Evolutionary conservation across 2,329 filamentous ascomycete species (phyloP).

Genomic region (Allantophomopsis cytisporea): DNA sequence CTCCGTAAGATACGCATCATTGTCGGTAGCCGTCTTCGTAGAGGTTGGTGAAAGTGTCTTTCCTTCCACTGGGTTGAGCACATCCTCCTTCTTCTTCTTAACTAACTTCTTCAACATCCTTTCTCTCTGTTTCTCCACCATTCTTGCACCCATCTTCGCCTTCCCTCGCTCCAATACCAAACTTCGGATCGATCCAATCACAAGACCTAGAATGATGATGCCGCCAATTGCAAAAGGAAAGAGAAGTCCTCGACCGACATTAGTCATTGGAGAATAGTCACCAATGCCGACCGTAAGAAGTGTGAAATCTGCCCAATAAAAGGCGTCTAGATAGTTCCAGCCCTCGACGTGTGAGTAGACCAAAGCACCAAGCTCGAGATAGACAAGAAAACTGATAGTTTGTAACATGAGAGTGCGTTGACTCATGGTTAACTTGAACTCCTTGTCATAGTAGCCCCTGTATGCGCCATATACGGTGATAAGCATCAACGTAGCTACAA

Average conservation of each 20-base stretch:
- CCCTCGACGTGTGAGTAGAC: conserved; percentile 61
- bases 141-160: conserved; percentile 36
- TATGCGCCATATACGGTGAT: conserved; percentile 70
- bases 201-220: conserved; percentile 72
- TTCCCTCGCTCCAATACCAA: conserved; percentile 45
- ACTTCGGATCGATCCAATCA: conserved; percentile 66
- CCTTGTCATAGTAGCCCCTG: conserved; percentile 54
- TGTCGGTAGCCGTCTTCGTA: not conserved
- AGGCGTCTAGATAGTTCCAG: conserved; percentile 64
- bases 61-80: conserved; percentile 29
- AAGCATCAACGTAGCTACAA: conserved; percentile 64
- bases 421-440: conserved; percentile 65
- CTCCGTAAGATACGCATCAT: conserved; percentile 23
- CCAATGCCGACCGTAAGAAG: conserved; percentile 52
- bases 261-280: conserved; percentile 32
- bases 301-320: conserved; percentile 69
- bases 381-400: conserved; percentile 74
- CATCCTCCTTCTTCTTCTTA: conserved; percentile 27
- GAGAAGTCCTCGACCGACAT: conserved; percentile 54
- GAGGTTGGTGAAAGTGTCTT: conserved; percentile 3
- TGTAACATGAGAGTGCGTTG: conserved; percentile 85
- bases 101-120: conserved; percentile 30
- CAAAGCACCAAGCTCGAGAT: conserved; percentile 64
- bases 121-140: conserved; percentile 45
- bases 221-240: conserved; percentile 77